phyloP scores from a whole-genome alignment of 2,329 filamentous ascomycete genomes.

The Cryphonectria nitschkei region DNA sequence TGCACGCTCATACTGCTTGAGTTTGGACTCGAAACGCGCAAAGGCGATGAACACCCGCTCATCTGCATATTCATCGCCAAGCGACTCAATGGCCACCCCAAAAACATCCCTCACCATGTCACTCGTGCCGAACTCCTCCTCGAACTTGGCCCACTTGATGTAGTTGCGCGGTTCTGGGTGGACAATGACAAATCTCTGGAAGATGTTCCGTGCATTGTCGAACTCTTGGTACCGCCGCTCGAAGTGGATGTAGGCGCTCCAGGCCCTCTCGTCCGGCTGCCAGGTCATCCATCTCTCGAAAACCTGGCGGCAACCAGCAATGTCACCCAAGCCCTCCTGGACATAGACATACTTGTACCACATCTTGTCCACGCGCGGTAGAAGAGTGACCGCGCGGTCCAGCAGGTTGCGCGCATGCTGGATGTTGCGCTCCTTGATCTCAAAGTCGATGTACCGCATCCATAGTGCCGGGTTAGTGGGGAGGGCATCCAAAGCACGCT shows the following conservation, averaged over 20 bases:
- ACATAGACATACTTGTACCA: constrained; percentile 99
- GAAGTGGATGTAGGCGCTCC: constrained; percentile 94
- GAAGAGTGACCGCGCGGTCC: constrained; percentile 89
- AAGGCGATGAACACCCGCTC: constrained; percentile 95
- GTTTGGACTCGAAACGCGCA: constrained; percentile 89
- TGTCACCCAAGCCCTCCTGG: constrained; percentile 96
- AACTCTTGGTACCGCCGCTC: constrained; percentile 95
- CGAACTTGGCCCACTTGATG: constrained; percentile 98
- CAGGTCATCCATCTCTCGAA: constrained; percentile 99
- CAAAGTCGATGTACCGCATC: constrained; percentile 92
- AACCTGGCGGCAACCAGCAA: constrained; percentile 87
- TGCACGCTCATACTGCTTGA: constrained; percentile 93
- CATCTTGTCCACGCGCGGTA: constrained; percentile 90
- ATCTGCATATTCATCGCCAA: constrained; percentile 95
- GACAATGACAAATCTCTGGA: constrained; percentile 85
- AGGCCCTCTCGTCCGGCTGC: constrained; percentile 95
- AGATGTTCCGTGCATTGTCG: constrained; percentile 87
- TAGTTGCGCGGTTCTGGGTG: constrained; percentile 95
- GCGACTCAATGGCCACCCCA: constrained; percentile 80
- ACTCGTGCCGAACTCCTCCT: constrained; percentile 92
- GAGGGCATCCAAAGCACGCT: constrained; percentile 90
- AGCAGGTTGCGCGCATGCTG: constrained; percentile 95
- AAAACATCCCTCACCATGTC: constrained; percentile 93
- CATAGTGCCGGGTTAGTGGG: constrained; percentile 84
- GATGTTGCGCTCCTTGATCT: constrained; percentile 91